A percentile compares a stretch with the other conserved stretches of the same genome.
Conservation (phyloP, 768 basidiomycete genomes). For the Lactifluus volemus region DNA sequence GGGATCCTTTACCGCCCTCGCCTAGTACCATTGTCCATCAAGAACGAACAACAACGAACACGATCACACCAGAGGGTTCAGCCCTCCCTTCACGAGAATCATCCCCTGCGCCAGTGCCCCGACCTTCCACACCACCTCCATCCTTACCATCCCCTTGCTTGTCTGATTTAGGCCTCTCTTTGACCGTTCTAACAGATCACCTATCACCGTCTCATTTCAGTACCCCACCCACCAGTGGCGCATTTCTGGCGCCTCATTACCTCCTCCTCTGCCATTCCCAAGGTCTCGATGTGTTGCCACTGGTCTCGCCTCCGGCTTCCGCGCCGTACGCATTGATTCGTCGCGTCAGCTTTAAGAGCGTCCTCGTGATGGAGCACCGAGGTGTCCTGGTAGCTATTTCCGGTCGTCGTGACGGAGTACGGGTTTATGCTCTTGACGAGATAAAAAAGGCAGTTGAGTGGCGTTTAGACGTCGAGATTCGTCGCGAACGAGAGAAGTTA, state of each 20-base stretch:
- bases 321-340: conserved; percentile 79
- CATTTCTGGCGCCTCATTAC: conserved; percentile 75
- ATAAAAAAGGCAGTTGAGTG: conserved; percentile 81
- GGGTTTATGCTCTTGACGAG: conserved; percentile 84
- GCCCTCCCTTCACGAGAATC: conserved; percentile 40
- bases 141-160: conserved; percentile 61
- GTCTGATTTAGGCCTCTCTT: conserved; percentile 63
- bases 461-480: conserved; percentile 74
- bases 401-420: conserved; percentile 75
- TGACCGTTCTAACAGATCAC: conserved; percentile 57
- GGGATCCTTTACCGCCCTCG: conserved; percentile 37
- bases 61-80: conserved; percentile 23
- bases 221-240: conserved; percentile 66
- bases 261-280: conserved; percentile 79
- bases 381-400: conserved; percentile 88
- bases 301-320: conserved; percentile 61
- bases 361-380: conserved; percentile 90
- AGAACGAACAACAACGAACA: conserved; percentile 16
- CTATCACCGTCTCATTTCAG: conserved; percentile 71
- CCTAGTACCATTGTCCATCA: conserved; percentile 11
- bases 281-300: conserved; percentile 78
- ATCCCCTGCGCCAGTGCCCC: conserved; percentile 41
- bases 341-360: conserved; percentile 72
- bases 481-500: conserved; percentile 64
- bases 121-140: conserved; percentile 67